Conservation (phyloP, 345 rosid genomes). For the Eutrema japonicum region DNA sequence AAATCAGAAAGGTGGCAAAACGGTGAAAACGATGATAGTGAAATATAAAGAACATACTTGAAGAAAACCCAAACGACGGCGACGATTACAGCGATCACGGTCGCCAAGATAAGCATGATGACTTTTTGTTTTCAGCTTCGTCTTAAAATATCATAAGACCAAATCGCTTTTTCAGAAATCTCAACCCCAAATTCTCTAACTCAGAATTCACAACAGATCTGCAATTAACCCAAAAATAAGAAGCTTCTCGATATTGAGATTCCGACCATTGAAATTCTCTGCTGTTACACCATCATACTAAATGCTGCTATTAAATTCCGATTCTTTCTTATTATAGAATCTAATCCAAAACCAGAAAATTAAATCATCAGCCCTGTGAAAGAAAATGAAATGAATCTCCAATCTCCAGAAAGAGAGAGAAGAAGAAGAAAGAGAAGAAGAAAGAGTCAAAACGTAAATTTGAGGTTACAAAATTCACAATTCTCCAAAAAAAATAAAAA, state of each 20-base stretch:
- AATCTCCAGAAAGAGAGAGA: not conserved
- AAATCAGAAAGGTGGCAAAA: slow-evolving; percentile 4
- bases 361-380: slow-evolving; percentile 12
- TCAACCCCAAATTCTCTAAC: not conserved
- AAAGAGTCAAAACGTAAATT: slow-evolving; percentile 3
- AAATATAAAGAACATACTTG: slow-evolving; percentile 34
- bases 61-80: slow-evolving; percentile 40
- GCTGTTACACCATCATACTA: slow-evolving; percentile 24
- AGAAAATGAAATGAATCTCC: slow-evolving; percentile 2
- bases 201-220: slow-evolving; percentile 5
- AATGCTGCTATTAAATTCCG: slow-evolving; percentile 17
- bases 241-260: not conserved
- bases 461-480: slow-evolving; percentile 14
- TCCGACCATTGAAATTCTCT: slow-evolving; percentile 15
- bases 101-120: slow-evolving; percentile 30
- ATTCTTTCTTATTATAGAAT: slow-evolving; percentile 2
- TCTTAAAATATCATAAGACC: slow-evolving; percentile 18
- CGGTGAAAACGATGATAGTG: not conserved
- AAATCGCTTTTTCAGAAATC: not conserved
- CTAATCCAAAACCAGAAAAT: slow-evolving; percentile 18
- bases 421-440: not conserved
- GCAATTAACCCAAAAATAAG: not conserved
- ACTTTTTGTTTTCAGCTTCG: slow-evolving; percentile 1
- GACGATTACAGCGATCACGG: slow-evolving; percentile 33
- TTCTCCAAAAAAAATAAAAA: not conserved